Evolutionary conservation across 2,329 filamentous ascomycete species (phyloP).

Genomic region (Exophiala calicioides): DNA sequence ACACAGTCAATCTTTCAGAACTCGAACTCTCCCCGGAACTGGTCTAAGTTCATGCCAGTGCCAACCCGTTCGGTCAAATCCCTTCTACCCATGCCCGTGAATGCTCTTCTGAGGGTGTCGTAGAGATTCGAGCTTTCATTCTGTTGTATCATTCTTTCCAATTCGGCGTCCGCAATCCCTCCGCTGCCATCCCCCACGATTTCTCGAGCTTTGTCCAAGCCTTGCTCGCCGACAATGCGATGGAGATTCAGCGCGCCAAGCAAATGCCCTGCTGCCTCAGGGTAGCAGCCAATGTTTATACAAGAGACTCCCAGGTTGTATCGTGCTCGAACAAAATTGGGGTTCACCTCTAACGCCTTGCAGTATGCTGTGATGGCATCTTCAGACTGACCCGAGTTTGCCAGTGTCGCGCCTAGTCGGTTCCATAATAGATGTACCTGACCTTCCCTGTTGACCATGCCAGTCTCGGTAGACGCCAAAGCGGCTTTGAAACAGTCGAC

Average conservation of each 20-base stretch:
- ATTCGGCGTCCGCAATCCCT: conserved; percentile 65
- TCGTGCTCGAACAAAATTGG: conserved; percentile 94
- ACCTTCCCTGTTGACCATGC: conserved; percentile 77
- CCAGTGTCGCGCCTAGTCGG: conserved; percentile 89
- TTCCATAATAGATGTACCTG: conserved; percentile 97
- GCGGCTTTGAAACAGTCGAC: conserved; percentile 97
- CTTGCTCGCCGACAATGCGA: conserved; percentile 84
- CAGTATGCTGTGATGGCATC: conserved; percentile 97
- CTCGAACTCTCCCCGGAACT: conserved; percentile 87
- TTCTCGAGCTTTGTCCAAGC: conserved; percentile 78
- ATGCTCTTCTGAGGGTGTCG: conserved; percentile 91
- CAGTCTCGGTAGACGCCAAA: conserved; percentile 79
- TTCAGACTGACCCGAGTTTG: conserved; percentile 89
- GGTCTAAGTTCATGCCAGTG: conserved; percentile 84
- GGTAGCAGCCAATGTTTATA: conserved; percentile 95
- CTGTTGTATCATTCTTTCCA: conserved; percentile 87
- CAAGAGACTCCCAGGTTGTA: conserved; percentile 97
- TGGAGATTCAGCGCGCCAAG: conserved; percentile 93
- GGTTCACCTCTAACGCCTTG: conserved; percentile 81
- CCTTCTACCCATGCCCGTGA: conserved; percentile 88
- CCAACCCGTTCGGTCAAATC: conserved; percentile 88
- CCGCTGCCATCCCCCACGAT: conserved; percentile 63
- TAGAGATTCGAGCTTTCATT: conserved; percentile 97
- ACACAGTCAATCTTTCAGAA: too few species aligned
- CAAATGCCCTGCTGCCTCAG: conserved; percentile 89